Percentiles rank a stretch among this genome's conserved stretches.
Evolutionary conservation across 2,329 filamentous ascomycete species (phyloP).

Genomic region (Beauveria varroae): DNA sequence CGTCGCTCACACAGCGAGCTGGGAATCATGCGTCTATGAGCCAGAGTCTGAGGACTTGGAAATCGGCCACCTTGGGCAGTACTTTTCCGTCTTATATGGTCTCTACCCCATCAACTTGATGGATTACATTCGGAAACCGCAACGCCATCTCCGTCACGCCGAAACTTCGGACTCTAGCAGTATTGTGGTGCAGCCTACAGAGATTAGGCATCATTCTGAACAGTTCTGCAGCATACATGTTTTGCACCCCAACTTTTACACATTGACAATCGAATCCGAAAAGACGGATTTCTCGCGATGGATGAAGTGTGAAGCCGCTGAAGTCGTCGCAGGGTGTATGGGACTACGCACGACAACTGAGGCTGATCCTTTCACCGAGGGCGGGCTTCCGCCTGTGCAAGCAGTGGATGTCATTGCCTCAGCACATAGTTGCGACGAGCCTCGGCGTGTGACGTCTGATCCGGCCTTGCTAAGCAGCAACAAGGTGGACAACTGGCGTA

Average conservation of each 20-base stretch:
- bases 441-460: slow-evolving; percentile 20
- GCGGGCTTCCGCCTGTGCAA: slow-evolving; percentile 18
- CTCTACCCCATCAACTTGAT: slow-evolving; percentile 81
- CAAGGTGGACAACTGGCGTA: slow-evolving; percentile 41
- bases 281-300: slow-evolving; percentile 68
- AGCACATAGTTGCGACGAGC: slow-evolving; percentile 24
- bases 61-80: slow-evolving; percentile 62
- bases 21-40: slow-evolving; percentile 58
- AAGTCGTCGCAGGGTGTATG: slow-evolving; percentile 75
- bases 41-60: slow-evolving; percentile 54
- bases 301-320: slow-evolving; percentile 71
- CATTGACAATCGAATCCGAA: slow-evolving; percentile 70
- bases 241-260: slow-evolving; percentile 79
- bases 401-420: slow-evolving; percentile 12
- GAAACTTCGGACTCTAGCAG: slow-evolving; percentile 64
- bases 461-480: slow-evolving; percentile 33
- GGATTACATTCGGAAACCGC: slow-evolving; percentile 77
- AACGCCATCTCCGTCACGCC: slow-evolving; percentile 67
- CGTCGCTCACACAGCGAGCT: slow-evolving; percentile 31
- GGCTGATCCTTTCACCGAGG: slow-evolving; percentile 18
- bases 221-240: slow-evolving; percentile 65
- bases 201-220: slow-evolving; percentile 70
- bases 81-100: slow-evolving; percentile 77
- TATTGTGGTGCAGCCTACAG: slow-evolving; percentile 68
- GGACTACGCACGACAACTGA: slow-evolving; percentile 44